These are phyloP conservation scores for Coemansia sp. DNA, from an alignment of 192 early-diverging fungal species.

Conservation along the genomic window DNA sequence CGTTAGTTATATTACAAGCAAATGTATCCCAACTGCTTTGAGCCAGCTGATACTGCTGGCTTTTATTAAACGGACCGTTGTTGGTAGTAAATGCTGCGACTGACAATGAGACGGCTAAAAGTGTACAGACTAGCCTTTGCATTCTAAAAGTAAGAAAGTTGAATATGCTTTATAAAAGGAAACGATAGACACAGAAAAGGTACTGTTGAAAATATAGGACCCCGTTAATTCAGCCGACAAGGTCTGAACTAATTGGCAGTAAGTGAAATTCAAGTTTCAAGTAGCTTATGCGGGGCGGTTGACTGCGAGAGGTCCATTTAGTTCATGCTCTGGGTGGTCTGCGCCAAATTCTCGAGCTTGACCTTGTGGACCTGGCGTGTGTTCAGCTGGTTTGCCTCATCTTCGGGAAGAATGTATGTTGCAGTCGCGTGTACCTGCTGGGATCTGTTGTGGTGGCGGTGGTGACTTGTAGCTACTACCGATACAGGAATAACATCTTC, in stretches of 20 bases:
- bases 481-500: neutral
- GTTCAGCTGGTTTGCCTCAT: conserved; percentile 5
- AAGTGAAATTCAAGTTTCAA: neutral
- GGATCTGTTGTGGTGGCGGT: neutral
- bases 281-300: neutral
- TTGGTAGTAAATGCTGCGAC: neutral
- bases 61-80: neutral
- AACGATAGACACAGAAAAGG: neutral
- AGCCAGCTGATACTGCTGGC: neutral
- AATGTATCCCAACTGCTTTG: neutral
- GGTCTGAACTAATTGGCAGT: neutral
- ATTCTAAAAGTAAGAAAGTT: neutral
- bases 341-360: neutral
- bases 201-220: neutral
- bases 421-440: neutral
- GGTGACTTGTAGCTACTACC: neutral
- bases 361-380: neutral
- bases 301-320: neutral
- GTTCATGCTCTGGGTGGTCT: neutral
- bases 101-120: neutral
- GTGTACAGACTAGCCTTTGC: neutral
- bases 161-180: neutral
- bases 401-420: neutral
- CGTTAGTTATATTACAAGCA: neutral
- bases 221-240: neutral